Percentiles rank a stretch among this genome's conserved stretches.
Conservation (phyloP, 1,139 yeast species). For the Geotrichum histeridarum region DNA sequence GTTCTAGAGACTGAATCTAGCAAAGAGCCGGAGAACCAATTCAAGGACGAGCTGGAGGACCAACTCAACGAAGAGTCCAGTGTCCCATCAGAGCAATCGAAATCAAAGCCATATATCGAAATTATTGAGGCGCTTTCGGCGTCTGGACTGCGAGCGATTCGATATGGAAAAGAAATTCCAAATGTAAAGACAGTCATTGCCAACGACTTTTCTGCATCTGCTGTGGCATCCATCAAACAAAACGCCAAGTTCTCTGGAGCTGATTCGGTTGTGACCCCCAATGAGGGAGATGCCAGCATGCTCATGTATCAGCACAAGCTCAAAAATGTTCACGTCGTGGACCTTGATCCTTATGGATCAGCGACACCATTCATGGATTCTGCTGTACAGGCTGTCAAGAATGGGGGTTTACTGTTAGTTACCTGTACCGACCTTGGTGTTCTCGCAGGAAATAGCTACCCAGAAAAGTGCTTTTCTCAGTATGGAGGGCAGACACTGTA, state of each 20-base stretch:
- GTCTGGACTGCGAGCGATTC: slow-evolving; percentile 86
- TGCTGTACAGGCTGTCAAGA: slow-evolving; percentile 73
- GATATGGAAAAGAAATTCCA: slow-evolving; percentile 89
- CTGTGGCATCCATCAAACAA: slow-evolving; percentile 73
- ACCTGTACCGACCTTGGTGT: slow-evolving; percentile 97
- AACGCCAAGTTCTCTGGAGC: slow-evolving; percentile 67
- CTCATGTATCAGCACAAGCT: slow-evolving; percentile 57
- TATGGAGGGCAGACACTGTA: slow-evolving; percentile 90
- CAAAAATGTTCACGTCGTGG: slow-evolving; percentile 64
- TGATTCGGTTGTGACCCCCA: slow-evolving; percentile 50
- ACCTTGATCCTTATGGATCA: slow-evolving; percentile 95
- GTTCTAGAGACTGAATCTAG: not conserved
- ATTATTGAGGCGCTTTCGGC: slow-evolving; percentile 91
- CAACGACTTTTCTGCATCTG: slow-evolving; percentile 79
- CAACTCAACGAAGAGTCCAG: slow-evolving; percentile 14
- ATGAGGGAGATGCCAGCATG: slow-evolving; percentile 83
- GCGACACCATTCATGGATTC: slow-evolving; percentile 93
- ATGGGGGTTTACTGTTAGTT: slow-evolving; percentile 78
- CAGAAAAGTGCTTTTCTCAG: slow-evolving; percentile 90
- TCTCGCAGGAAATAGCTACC: slow-evolving; percentile 91
- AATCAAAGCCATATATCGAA: slow-evolving; percentile 46
- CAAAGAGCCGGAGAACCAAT: slow-evolving; percentile 8
- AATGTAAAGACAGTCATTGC: slow-evolving; percentile 68
- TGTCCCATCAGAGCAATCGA: slow-evolving; percentile 18
- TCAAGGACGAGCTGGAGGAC: slow-evolving; percentile 11